Conservation (phyloP, 208 protist species). For the Wallacemonas collosoma region DNA sequence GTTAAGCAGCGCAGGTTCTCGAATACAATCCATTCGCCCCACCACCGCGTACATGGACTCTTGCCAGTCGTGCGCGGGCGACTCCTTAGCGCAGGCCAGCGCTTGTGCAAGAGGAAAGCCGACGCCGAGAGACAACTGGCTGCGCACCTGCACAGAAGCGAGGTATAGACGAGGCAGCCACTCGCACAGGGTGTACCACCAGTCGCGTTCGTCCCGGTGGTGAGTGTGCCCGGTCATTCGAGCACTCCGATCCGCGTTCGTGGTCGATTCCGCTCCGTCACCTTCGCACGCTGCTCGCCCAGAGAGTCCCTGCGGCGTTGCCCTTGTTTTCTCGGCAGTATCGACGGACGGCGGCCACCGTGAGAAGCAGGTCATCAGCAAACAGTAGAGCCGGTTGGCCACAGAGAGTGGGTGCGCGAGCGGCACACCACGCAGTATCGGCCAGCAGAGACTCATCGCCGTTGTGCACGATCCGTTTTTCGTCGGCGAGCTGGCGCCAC, state of each 20-base stretch:
- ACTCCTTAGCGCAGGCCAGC: slow-evolving; percentile 45
- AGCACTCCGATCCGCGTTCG: too few relatives aligned
- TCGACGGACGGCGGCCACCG: not conserved
- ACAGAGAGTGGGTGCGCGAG: slow-evolving; percentile 29
- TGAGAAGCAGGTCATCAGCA: slow-evolving; percentile 22
- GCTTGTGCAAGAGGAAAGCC: slow-evolving; percentile 62
- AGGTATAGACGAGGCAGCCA: slow-evolving; percentile 41
- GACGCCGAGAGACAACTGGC: slow-evolving; percentile 47
- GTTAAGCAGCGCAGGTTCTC: slow-evolving; percentile 5
- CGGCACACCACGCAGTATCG: slow-evolving; percentile 22
- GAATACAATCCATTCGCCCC: slow-evolving; percentile 61
- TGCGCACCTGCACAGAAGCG: slow-evolving; percentile 31
- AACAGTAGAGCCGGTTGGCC: slow-evolving; percentile 25
- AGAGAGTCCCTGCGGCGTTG: slow-evolving; percentile 9
- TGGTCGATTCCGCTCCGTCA: too few relatives aligned
- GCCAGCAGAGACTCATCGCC: slow-evolving; percentile 16
- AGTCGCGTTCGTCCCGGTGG: not conserved
- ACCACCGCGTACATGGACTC: slow-evolving; percentile 59
- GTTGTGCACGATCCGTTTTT: not conserved
- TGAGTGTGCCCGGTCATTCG: not conserved
- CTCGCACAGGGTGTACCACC: slow-evolving; percentile 40
- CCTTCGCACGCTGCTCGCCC: not conserved
- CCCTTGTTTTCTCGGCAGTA: not conserved
- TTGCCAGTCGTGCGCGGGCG: slow-evolving; percentile 40
- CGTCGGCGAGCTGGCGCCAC: not conserved